A percentile compares a stretch with the other conserved stretches of the same genome.
phyloP scores from a whole-genome alignment of 345 rosid species.

The Citrus cavaleriei region DNA sequence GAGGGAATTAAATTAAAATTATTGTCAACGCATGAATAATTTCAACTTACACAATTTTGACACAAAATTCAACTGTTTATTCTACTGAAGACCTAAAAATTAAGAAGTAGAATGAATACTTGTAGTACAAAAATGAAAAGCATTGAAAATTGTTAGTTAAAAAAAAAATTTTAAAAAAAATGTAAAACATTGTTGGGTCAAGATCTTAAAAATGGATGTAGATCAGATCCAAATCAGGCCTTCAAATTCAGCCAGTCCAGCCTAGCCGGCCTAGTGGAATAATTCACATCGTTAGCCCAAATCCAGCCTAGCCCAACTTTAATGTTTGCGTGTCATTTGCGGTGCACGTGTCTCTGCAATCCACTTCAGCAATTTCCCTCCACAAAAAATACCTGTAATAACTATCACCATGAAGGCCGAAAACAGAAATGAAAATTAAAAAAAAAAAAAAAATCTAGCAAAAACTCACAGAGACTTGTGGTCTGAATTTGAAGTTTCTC shows the following conservation, averaged over 20 bases:
- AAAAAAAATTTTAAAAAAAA: too few relatives aligned
- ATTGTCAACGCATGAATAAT: not conserved
- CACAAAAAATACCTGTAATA: constrained; percentile 37
- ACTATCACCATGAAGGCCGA: constrained; percentile 29
- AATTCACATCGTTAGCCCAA: not conserved
- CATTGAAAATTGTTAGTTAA: too few relatives aligned
- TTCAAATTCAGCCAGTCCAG: not conserved
- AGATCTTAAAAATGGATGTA: not conserved
- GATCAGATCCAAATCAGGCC: not conserved
- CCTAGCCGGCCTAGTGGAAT: not conserved
- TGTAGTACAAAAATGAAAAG: too few relatives aligned
- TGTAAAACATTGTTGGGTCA: too few relatives aligned
- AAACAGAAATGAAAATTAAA: not conserved
- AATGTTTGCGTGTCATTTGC: constrained; percentile 8
- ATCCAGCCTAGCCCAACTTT: not conserved
- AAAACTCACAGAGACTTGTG: not conserved
- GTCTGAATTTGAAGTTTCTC: constrained; percentile 21
- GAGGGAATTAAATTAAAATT: not conserved
- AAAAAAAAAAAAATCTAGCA: not conserved
- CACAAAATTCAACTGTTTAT: too few relatives aligned
- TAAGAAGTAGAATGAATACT: too few relatives aligned
- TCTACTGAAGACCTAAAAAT: too few relatives aligned
- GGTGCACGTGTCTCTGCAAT: constrained; percentile 17
- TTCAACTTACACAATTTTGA: too few relatives aligned
- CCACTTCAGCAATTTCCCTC: constrained; percentile 10